Evolutionary conservation across 768 basidiomycete species (phyloP).

Genomic region (Russula lepida): DNA sequence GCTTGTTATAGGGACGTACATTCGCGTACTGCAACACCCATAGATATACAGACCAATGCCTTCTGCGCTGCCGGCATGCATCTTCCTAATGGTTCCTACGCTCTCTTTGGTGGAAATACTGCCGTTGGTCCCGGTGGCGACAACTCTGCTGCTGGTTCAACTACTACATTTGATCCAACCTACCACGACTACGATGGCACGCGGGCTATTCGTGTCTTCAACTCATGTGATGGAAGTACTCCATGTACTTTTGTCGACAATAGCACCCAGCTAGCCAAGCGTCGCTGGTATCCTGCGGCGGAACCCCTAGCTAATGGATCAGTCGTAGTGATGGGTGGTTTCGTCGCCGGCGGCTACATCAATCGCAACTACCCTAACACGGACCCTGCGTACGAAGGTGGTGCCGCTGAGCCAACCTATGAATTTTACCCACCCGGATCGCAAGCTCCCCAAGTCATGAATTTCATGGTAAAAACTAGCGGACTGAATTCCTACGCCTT

Average conservation of each 20-base stretch:
- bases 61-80: slow-evolving; percentile 84
- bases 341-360: slow-evolving; percentile 69
- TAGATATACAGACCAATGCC: slow-evolving; percentile 66
- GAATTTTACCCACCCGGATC: slow-evolving; percentile 72
- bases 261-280: slow-evolving; percentile 53
- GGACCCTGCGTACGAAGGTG: slow-evolving; percentile 55
- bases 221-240: slow-evolving; percentile 55
- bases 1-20: slow-evolving; percentile 45
- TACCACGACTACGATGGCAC: slow-evolving; percentile 80
- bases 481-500: slow-evolving; percentile 75
- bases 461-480: slow-evolving; percentile 63
- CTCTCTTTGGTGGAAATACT: slow-evolving; percentile 70
- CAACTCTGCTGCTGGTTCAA: slow-evolving; percentile 35
- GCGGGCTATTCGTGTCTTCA: slow-evolving; percentile 70
- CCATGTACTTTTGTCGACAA: slow-evolving; percentile 68
- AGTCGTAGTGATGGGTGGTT: slow-evolving; percentile 74
- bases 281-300: slow-evolving; percentile 73
- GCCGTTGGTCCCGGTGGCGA: slow-evolving; percentile 61
- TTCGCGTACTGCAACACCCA: slow-evolving; percentile 47
- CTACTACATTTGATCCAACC: slow-evolving; percentile 49
- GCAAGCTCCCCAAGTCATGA: slow-evolving; percentile 40
- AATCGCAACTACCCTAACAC: slow-evolving; percentile 65
- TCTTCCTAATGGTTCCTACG: slow-evolving; percentile 69
- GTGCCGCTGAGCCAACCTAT: slow-evolving; percentile 71
- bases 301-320: slow-evolving; percentile 71